These are phyloP conservation scores for Alternaria arborescens DNA, from an alignment of 2,329 filamentous ascomycete genomes.

Conservation along the genomic window DNA sequence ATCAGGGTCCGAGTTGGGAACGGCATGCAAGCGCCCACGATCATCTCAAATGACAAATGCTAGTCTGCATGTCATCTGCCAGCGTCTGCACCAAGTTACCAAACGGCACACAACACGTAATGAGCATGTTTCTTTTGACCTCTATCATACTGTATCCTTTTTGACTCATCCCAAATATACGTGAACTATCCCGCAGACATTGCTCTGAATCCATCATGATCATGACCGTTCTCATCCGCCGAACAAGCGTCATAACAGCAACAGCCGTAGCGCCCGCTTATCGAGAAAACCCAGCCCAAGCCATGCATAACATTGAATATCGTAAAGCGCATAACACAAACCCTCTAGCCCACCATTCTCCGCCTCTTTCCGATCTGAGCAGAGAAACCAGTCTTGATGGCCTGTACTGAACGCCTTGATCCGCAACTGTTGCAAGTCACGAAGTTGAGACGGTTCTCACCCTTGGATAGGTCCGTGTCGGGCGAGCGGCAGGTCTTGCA, in stretches of 20 bases:
- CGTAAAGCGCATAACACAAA: constrained; percentile 29
- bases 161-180: constrained; percentile 1
- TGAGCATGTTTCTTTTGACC: background rate
- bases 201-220: constrained; percentile 12
- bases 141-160: constrained; percentile 1
- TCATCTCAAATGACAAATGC: background rate
- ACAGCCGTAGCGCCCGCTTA: constrained; percentile 29
- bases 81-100: constrained; percentile 7
- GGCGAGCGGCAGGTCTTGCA: constrained; percentile 85
- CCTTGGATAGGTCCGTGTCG: constrained; percentile 81
- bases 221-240: constrained; percentile 14
- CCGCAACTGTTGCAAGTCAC: constrained; percentile 86
- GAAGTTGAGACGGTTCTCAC: constrained; percentile 98
- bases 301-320: constrained; percentile 34
- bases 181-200: background rate
- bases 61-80: constrained; percentile 18
- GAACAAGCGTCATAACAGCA: constrained; percentile 12
- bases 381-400: constrained; percentile 99
- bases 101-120: background rate
- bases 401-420: constrained; percentile 82
- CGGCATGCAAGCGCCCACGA: constrained; percentile 28
- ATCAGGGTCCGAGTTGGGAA: constrained; percentile 22
- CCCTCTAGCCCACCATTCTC: constrained; percentile 82
- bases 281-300: constrained; percentile 29
- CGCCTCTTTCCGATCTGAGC: constrained; percentile 98